Evolutionary conservation across 2,329 filamentous ascomycete genomes (phyloP), one percentile per base, ranked within the genome.

Genomic region (Dactylellina leptospora): DNA sequence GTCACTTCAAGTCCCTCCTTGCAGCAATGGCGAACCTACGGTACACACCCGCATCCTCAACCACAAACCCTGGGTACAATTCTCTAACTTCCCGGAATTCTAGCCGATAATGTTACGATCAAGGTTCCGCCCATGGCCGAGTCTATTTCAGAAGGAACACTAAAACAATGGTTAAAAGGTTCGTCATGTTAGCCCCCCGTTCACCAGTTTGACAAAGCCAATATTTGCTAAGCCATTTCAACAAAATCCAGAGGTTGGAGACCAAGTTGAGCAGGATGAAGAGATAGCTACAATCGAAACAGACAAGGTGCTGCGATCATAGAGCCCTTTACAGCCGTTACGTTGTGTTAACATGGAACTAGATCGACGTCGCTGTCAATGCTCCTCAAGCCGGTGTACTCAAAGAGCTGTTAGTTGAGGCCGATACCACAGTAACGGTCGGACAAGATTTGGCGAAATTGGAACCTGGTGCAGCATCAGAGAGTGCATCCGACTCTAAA

Each of bases 201-300:
- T n/a, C n/a, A n/a, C n/a, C n/a, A n/a, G n/a, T n/a, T n/a, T n/a
- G n/a, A n/a, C n/a, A n/a, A n/a, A n/a, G 9, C n/a, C 23, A 38
- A 16, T 9, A 27, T 4, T 27, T 61, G 47, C 55, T 61, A 44
- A 70, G 55, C 10, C 9, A 9, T 45, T 2, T 55, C 36, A 16
- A 42, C 36, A 53, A 27, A 62, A 66, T 75, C n/a, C n/a, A 87
- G 85, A 93, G 82, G 84, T 97, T 77, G 95, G 95, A 78, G 95
- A 99, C 80, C 93, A 88, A 77, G 93, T 99, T 56, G 92, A 96
- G 83, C 89, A 89, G 78, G 95, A 99, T 79, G 95, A 97, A 82
- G 95, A 99, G 81, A 93, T 99, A 80, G 95, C 95, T 28, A 97
- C 93, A 53, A 99, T 99, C 78, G 95, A 99, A 82, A 99, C 95